Evolutionary conservation across 2,329 filamentous ascomycete species (phyloP), one percentile per base, ranked within the genome.

Genomic region (Elsinoe necatrix): DNA sequence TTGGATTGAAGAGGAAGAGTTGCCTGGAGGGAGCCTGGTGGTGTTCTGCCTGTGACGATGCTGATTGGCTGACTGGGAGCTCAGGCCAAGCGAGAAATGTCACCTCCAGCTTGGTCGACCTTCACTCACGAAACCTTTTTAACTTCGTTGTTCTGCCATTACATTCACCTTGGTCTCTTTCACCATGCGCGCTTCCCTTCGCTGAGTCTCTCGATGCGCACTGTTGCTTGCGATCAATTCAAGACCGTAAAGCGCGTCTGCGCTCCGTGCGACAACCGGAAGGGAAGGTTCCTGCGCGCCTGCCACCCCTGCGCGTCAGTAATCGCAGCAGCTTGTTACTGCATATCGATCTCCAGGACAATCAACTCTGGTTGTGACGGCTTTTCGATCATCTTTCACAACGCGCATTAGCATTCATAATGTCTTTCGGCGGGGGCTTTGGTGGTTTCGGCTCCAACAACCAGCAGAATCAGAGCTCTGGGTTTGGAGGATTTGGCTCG

Each of bases 401-500:
- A 50, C 45, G 45, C 45, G 25, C 16, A 27, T 21, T 8, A 27
- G 18, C 34, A 25, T 41, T 31, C 55, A 55, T 42, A 35, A 61
- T 61, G 59, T 59, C 59, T 21, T 59, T 59, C 48, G 58, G 58
- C n/a, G 47, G 54, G 16, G 54, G 54, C 14, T 52, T 52, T 31
- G 54, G 41, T 12, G 54, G 86, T 55, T 89, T 82, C 68, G 93
- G 90, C 34, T 95, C 91, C 71, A 80, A 81, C 45, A 89, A 86
- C 60, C 89, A 89, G 29, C 86, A 90, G 62, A 91, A 89, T n/a
- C 78, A 84, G 59, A 78, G 76, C 63, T 81, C 79, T 60, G 73
- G 74, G 2, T 83, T 83, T 61, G 74, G 74, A 20, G 74, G 74
- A 3, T 78, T 76, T 51, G 57, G 57, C 14, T 54, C 57, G 9